A percentile compares a stretch with the other conserved stretches of the same genome.
phyloP scores from a whole-genome alignment of 768 basidiomycete genomes.

The Myochromella boudieri region DNA sequence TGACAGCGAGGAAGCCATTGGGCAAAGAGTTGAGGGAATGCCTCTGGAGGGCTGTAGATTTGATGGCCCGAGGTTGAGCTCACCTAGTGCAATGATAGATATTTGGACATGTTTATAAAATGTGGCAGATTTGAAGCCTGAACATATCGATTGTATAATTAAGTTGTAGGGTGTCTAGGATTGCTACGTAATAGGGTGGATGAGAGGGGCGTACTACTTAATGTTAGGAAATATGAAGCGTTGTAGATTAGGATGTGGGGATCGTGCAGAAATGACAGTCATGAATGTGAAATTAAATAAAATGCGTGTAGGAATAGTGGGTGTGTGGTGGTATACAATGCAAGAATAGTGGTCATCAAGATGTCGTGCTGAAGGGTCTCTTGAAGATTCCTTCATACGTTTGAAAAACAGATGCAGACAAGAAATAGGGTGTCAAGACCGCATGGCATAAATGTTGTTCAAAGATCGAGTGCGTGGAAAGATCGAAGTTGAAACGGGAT shows the following conservation, averaged over 20 bases:
- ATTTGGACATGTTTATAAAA: constrained; percentile 19
- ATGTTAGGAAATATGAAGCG: constrained; percentile 1
- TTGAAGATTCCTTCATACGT: too few relatives aligned
- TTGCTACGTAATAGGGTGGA: not conserved
- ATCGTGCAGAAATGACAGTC: not conserved
- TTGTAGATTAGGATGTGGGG: not conserved
- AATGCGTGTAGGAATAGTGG: not conserved
- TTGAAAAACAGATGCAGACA: constrained; percentile 11
- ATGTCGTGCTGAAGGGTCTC: constrained; percentile 4
- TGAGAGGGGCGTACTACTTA: too few relatives aligned
- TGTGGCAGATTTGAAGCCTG: constrained; percentile 9
- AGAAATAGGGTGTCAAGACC: constrained; percentile 10
- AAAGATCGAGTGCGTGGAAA: constrained; percentile 21
- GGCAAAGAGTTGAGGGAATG: not conserved
- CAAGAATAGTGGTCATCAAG: constrained; percentile 8
- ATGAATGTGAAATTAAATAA: not conserved
- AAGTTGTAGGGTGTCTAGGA: not conserved
- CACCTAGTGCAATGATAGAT: too few relatives aligned
- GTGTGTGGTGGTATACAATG: constrained; percentile 8
- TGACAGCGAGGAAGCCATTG: constrained; percentile 61
- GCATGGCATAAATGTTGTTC: constrained; percentile 18
- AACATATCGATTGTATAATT: not conserved
- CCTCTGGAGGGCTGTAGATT: too few relatives aligned
- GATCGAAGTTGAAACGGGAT: constrained; percentile 11
- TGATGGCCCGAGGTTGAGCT: too few relatives aligned